Conservation (phyloP, 371 early-diverging fungal species). For the Actinomortierella ambigua region DNA sequence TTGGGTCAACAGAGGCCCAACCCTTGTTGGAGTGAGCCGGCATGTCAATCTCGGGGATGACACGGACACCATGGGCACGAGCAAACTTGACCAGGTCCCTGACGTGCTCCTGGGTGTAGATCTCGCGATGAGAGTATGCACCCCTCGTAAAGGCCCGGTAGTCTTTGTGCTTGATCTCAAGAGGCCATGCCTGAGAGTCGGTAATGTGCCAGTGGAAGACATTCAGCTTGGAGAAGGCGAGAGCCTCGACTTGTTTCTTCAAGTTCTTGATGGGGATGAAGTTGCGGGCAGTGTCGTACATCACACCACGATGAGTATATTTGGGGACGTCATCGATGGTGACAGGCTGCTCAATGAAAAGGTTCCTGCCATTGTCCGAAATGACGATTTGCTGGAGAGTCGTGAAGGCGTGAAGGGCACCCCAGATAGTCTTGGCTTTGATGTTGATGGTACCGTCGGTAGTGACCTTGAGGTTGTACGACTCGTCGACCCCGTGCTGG, state of each 20-base stretch:
- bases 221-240: conserved; percentile 83
- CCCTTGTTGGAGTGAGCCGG: conserved; percentile 74
- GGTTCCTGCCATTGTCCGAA: conserved; percentile 37
- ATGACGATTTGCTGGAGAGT: conserved; percentile 76
- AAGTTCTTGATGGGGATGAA: conserved; percentile 67
- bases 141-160: conserved; percentile 72
- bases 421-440: conserved; percentile 70
- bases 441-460: conserved; percentile 53
- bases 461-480: conserved; percentile 65
- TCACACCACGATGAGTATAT: conserved; percentile 75
- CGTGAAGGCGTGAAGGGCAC: conserved; percentile 77
- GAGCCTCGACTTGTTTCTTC: conserved; percentile 73
- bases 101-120: conserved; percentile 68
- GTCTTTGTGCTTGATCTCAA: conserved; percentile 56
- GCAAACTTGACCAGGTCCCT: conserved; percentile 64
- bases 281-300: conserved; percentile 81
- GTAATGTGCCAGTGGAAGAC: conserved; percentile 87
- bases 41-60: conserved; percentile 81
- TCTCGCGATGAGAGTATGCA: conserved; percentile 59
- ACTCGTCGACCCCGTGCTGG: conserved; percentile 65
- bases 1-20: conserved; percentile 52
- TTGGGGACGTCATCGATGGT: conserved; percentile 70
- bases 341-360: conserved; percentile 55
- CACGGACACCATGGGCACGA: conserved; percentile 74
- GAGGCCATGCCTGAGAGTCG: conserved; percentile 81